A percentile compares a stretch with the other conserved stretches of the same genome.
Evolutionary conservation across 352 stramenopile genomes (phyloP).

Genomic region (Thraustochytrium striatum): DNA sequence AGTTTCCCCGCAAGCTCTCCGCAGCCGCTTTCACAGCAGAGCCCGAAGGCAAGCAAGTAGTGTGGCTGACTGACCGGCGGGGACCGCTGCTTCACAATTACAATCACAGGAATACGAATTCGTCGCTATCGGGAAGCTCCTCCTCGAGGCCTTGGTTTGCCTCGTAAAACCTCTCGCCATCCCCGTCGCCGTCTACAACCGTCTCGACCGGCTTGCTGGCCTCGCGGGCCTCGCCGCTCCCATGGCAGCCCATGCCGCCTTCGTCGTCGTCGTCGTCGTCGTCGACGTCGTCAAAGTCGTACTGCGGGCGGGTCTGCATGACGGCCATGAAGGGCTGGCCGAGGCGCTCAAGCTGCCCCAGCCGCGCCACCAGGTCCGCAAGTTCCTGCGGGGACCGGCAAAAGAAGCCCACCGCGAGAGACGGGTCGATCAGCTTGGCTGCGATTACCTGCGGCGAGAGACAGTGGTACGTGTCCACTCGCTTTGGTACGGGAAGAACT

Average conservation of each 20-base stretch:
- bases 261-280: slow-evolving; percentile 38
- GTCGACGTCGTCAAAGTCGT: not conserved
- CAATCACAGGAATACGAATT: not conserved
- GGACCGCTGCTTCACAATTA: not conserved
- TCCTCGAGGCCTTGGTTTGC: not conserved
- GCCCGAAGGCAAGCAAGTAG: not conserved
- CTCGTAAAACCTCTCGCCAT: not conserved
- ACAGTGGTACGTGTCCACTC: slow-evolving; percentile 43
- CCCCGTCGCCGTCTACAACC: not conserved
- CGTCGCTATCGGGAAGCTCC: not conserved
- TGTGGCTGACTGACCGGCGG: not conserved
- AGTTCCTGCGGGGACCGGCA: slow-evolving; percentile 68
- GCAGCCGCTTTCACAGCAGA: not conserved
- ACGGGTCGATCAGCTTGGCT: slow-evolving; percentile 82
- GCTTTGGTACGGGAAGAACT: slow-evolving; percentile 48
- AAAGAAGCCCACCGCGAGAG: slow-evolving; percentile 85
- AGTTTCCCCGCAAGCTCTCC: not conserved
- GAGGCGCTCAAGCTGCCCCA: slow-evolving; percentile 15
- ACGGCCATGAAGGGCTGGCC: slow-evolving; percentile 15
- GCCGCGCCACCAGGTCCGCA: slow-evolving; percentile 54
- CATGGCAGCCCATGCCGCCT: no score
- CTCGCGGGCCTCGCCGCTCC: no score
- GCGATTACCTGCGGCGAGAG: slow-evolving; percentile 58
- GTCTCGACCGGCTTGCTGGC: no score
- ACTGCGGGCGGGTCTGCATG: not conserved